Percentiles rank a stretch among this genome's conserved stretches.
These are phyloP conservation scores for Colletotrichum gloeosporioides DNA, from an alignment of 2,329 filamentous ascomycete genomes.

Conservation along the genomic window DNA sequence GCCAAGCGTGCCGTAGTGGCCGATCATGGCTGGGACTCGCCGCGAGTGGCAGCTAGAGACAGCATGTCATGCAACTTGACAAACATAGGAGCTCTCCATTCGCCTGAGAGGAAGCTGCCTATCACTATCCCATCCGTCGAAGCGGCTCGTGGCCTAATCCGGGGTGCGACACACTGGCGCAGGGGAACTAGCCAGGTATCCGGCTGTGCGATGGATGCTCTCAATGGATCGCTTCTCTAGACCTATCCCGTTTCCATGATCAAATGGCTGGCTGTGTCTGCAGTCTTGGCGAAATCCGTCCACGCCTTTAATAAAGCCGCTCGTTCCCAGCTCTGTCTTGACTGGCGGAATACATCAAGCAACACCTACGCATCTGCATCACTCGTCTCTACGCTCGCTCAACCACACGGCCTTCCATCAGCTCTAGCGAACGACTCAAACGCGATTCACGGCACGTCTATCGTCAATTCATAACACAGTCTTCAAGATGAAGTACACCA, in stretches of 20 bases:
- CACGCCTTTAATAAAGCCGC: background rate
- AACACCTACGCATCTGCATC: background rate
- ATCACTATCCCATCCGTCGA: background rate
- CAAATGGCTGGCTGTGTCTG: background rate
- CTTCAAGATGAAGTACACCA: conserved; percentile 36
- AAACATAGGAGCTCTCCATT: background rate
- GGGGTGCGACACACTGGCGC: conserved; percentile 2
- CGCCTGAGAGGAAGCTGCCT: background rate
- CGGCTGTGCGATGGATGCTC: background rate
- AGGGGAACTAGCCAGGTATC: background rate
- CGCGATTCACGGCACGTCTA: background rate
- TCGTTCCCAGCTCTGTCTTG: background rate
- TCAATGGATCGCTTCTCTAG: background rate
- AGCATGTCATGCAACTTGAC: background rate
- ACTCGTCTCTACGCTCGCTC: background rate
- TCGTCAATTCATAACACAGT: background rate
- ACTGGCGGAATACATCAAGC: background rate
- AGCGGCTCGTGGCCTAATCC: background rate
- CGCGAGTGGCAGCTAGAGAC: background rate
- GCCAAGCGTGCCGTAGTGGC: background rate
- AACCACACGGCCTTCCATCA: background rate
- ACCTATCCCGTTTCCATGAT: background rate
- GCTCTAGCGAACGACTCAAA: background rate
- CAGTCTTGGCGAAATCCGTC: background rate
- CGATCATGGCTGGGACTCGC: background rate